Conservation (phyloP, 225 moss, liverwort and hornwort genomes). For the Takakia lepidozioides region DNA sequence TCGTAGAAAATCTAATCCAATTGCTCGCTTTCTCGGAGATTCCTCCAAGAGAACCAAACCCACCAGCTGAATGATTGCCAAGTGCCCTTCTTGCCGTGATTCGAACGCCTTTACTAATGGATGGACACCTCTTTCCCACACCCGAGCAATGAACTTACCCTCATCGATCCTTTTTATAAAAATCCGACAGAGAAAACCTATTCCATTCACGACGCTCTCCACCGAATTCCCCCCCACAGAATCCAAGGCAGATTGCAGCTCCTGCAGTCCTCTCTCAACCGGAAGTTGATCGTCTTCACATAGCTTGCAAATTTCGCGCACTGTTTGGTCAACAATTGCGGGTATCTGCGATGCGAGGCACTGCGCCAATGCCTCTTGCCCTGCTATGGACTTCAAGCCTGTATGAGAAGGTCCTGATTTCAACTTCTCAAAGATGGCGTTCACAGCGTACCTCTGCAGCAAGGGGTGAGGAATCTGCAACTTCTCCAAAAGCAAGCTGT, state of each 20-base stretch:
- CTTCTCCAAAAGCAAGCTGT: constrained; percentile 21
- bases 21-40: constrained; percentile 8
- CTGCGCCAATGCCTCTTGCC: constrained; percentile 30
- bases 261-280: constrained; percentile 30
- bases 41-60: constrained; percentile 13
- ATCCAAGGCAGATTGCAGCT: constrained; percentile 41
- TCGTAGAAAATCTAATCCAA: constrained; percentile 22
- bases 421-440: constrained; percentile 30
- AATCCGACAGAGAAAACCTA: constrained; percentile 32
- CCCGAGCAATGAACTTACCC: not conserved
- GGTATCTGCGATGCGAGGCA: constrained; percentile 23
- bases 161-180: constrained; percentile 15
- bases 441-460: constrained; percentile 39
- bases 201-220: constrained; percentile 29
- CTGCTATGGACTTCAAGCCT: constrained; percentile 18
- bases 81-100: constrained; percentile 24
- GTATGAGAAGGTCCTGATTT: constrained; percentile 31
- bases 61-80: constrained; percentile 26
- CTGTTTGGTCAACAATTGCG: constrained; percentile 39
- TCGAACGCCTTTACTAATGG: constrained; percentile 19
- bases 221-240: constrained; percentile 21
- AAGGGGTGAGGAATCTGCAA: constrained; percentile 39
- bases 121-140: no score
- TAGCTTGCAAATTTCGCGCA: constrained; percentile 31
- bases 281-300: constrained; percentile 17